These are phyloP conservation scores for Hyphodiscus hymeniophilus DNA, from an alignment of 495 filamentous ascomycete species.

Conservation along the genomic window DNA sequence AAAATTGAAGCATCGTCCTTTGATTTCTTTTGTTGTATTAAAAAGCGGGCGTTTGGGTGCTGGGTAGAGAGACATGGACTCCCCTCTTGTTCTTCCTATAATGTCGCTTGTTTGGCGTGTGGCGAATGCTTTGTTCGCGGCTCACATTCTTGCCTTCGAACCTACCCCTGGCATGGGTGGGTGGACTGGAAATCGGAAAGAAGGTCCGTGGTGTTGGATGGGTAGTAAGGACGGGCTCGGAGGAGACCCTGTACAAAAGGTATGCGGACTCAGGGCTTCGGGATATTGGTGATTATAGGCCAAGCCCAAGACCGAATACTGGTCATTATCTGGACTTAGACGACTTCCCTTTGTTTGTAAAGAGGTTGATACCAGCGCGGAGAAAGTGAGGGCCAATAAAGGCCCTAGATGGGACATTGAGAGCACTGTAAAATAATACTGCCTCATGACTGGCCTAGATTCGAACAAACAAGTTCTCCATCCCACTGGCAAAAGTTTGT, in stretches of 20 bases:
- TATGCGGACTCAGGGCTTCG: background rate
- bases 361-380: too few species aligned
- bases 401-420: too few species aligned
- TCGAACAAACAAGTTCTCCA: too few species aligned
- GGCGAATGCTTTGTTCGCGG: background rate
- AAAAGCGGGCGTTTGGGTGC: conserved; percentile 4
- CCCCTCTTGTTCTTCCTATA: background rate
- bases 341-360: background rate
- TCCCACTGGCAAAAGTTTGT: too few species aligned
- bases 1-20: background rate
- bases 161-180: too few species aligned
- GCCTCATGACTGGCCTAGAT: too few species aligned
- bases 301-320: too few species aligned
- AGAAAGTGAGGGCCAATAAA: too few species aligned
- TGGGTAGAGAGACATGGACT: background rate
- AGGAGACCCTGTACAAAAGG: background rate
- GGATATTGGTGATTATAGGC: too few species aligned
- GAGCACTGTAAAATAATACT: too few species aligned
- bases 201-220: background rate
- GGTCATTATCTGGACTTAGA: too few species aligned
- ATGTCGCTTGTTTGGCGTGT: background rate
- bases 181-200: too few species aligned
- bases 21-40: conserved; percentile 4
- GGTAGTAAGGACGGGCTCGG: background rate
- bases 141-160: background rate